Base-by-base conservation (phyloP, 1,139 yeast species). In the Suhomyces yuchorum region DNA sequence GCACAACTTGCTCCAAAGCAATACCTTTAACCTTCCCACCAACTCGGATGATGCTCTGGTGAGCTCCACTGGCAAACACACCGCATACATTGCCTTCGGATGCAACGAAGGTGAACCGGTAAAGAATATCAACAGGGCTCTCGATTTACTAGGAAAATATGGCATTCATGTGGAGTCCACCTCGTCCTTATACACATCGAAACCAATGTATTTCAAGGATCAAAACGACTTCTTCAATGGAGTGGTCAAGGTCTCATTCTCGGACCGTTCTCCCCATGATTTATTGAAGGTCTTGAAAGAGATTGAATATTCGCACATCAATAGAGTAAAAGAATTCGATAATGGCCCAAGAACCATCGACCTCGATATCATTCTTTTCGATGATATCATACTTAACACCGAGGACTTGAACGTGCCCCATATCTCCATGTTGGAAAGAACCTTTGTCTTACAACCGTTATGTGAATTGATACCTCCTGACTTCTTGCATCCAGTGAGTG, bases 301-400 rank as follows among this genome's bases (percentile, higher is more conserved):
- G 23, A 86, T 93, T 40, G 99, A 93, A 65, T 88, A 88, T 57
- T 72, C 81, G 6, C 80, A 78, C 28, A 69, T 92, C 36, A 73
- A 79, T n/a, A 73, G 99, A 44, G 83, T 84, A 20, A 93, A 93
- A 62, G 70, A 82, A 38, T 77, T 89, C 53, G 92, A 88, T 28
- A 93, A 93, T 61, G 97, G 99, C 0, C 99, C 99, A 6, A 74
- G 99, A 50, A 71, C 87, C 8, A 88, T 93, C 48, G 99, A 93
- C 61, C 75, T 93, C 50, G 99, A 93, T 66, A 89, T 93, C 19
- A 58, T 93, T 12, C 68, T 93, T 20, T 91, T 82, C 58, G 95
- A 84, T 60, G 78, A 82, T 46, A 58, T 75, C 24, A 77, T 79
- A 20, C 55, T 78, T 22, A 86, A 85, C 60, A 72, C 80, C 1